Evolutionary conservation across 176 grass and related monocot genomes (phyloP).

Genomic region (Aegilops umbellulata): DNA sequence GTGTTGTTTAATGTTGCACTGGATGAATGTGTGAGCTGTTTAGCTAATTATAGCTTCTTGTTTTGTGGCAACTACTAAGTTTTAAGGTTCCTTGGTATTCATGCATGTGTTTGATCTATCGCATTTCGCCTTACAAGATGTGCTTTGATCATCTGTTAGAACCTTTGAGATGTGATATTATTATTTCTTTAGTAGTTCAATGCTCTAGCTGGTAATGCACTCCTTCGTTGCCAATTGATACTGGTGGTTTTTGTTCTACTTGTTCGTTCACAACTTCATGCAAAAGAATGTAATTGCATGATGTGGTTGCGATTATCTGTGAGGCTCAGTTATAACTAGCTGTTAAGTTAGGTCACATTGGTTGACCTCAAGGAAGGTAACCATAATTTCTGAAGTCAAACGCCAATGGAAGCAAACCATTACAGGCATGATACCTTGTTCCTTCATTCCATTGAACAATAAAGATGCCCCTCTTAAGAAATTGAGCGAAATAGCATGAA

Average conservation of each 20-base stretch:
- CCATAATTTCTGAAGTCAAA: not conserved
- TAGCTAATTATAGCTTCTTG: not conserved
- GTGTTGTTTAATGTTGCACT: not conserved
- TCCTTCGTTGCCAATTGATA: not conserved
- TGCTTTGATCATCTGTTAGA: not conserved
- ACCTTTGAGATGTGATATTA: not conserved
- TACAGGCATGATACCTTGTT: conserved; percentile 78
- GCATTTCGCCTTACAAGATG: not conserved
- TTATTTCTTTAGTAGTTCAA: not conserved
- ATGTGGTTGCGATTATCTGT: not conserved
- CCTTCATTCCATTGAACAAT: conserved; percentile 79
- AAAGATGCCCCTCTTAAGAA: conserved; percentile 44
- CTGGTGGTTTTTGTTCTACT: not conserved
- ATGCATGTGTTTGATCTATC: no score
- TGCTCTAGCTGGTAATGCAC: not conserved
- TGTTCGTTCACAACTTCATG: not conserved
- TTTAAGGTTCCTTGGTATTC: not conserved
- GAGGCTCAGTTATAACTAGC: not conserved
- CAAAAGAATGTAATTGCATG: not conserved
- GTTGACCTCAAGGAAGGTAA: not conserved
- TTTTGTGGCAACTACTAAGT: not conserved
- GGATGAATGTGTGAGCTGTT: not conserved
- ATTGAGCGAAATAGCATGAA: conserved; percentile 6
- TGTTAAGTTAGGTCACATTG: not conserved
- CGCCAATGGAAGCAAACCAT: conserved; percentile 36